Conservation (phyloP, 192 early-diverging fungal species). For the Linnemannia elongata region DNA sequence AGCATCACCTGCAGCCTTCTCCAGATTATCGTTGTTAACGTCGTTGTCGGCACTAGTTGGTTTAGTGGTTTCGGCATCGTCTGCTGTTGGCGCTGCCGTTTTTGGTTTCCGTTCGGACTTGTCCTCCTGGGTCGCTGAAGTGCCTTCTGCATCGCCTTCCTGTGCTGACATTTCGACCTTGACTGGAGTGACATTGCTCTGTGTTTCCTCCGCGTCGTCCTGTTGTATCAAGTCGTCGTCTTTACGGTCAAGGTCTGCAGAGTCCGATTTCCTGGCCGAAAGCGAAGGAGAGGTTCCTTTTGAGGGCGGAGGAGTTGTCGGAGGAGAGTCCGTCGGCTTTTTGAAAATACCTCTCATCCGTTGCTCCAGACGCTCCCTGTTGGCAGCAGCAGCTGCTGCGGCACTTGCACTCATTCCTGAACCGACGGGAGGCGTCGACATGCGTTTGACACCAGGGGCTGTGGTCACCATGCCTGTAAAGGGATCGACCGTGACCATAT, state of each 20-base stretch:
- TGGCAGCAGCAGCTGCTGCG: conserved; percentile 35
- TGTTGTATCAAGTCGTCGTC: not conserved
- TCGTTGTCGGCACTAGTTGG: not conserved
- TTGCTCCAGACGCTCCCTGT: conserved; percentile 62
- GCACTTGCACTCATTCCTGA: conserved; percentile 1
- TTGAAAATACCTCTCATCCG: conserved; percentile 57
- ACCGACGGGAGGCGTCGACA: conserved; percentile 33
- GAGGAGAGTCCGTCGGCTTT: conserved; percentile 25
- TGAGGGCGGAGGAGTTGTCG: conserved; percentile 29
- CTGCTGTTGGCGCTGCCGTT: not conserved
- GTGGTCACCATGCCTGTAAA: conserved; percentile 66
- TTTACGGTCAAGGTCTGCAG: conserved; percentile 7
- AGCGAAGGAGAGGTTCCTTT: conserved; percentile 10
- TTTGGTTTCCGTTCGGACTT: not conserved
- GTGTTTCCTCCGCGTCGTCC: not conserved
- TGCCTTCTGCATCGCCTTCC: not conserved
- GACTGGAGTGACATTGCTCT: not conserved
- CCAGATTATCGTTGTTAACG: not conserved
- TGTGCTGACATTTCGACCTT: not conserved
- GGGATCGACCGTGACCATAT: conserved; percentile 58
- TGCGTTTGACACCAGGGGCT: conserved; percentile 35
- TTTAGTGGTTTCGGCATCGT: not conserved
- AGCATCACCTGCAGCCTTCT: not conserved
- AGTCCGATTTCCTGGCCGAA: conserved; percentile 15
- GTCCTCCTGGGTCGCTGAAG: not conserved